Base-by-base conservation (phyloP, 495 filamentous ascomycete genomes). In the Pseudoneurospora amorphoporcata region DNA sequence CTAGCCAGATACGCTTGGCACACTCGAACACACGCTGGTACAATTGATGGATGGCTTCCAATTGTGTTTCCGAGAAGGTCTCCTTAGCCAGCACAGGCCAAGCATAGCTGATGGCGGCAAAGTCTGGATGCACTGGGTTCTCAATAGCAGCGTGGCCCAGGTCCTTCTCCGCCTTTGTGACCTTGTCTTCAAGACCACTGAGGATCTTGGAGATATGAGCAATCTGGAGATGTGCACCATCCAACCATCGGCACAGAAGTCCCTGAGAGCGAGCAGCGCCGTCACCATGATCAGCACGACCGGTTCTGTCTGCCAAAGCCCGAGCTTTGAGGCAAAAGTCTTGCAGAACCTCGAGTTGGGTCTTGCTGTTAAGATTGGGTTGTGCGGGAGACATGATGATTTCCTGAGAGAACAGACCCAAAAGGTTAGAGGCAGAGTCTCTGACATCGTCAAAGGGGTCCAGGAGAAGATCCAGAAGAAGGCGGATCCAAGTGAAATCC, bases 391-490 rank as follows among this genome's bases (percentile, higher is more conserved):
- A 45, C 53, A 73, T 75, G 53, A 69, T 77, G 17, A 71, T 73
- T 70, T 78, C 82, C 19, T 72, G 77, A 47, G 76, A 77, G 29
- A 82, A 72, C 37, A 82, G 74, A 70, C 85, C 86, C 37, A 97
- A 73, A 17, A 93, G 81, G 7, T 82, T 82, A 0, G 88, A 79
- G 8, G 95, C 87, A 2, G 83, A 83, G 45, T 87, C 87, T 73
- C 95, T 87, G 12, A 98, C 91, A 82, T 99, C 95, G 73, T 99
- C 95, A 76, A 95, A 99, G 0, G 95, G 92, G 77, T 98, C 91
- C 65, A 95, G 82, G 1, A 97, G 76, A 10, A 95, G 87, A 78
- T 98, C 93, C 5, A 94, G 76, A 8, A 97, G 81, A 23, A 90
- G 79, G n/a, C 85, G 84, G 40, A 92, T 86, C 68, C 94, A 85